Percentiles rank a stretch among this genome's conserved stretches.
Evolutionary conservation across 192 early-diverging fungal species (phyloP).

Genomic region (Thamnidium elegans): DNA sequence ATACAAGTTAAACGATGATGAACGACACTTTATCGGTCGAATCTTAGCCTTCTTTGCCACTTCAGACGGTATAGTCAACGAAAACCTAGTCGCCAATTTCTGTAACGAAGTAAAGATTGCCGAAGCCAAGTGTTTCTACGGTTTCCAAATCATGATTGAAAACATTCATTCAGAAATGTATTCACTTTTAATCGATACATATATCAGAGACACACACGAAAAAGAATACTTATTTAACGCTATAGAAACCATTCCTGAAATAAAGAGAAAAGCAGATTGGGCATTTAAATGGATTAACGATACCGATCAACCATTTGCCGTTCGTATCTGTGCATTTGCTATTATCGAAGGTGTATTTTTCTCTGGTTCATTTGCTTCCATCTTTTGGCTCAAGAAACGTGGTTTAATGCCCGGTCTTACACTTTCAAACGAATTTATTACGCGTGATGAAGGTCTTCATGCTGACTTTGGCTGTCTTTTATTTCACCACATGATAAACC

Average conservation of each 20-base stretch:
- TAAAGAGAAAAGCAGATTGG: constrained; percentile 94
- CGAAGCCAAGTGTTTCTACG: constrained; percentile 91
- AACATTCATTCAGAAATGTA: constrained; percentile 95
- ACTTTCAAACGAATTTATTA: constrained; percentile 96
- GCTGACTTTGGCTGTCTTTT: constrained; percentile 94
- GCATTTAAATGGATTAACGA: constrained; percentile 83
- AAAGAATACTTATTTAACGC: constrained; percentile 85
- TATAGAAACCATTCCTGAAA: constrained; percentile 90
- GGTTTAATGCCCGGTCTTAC: constrained; percentile 96
- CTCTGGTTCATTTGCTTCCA: constrained; percentile 92
- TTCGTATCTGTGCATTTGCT: constrained; percentile 90
- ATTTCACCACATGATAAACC: constrained; percentile 74
- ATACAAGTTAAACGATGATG: constrained; percentile 73
- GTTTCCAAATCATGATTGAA: constrained; percentile 97
- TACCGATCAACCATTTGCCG: constrained; percentile 77
- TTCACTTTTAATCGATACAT: constrained; percentile 93
- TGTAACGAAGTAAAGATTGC: constrained; percentile 87
- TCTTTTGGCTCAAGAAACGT: constrained; percentile 99
- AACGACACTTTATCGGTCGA: constrained; percentile 84
- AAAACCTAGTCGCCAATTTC: constrained; percentile 87
- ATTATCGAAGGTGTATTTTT: constrained; percentile 98
- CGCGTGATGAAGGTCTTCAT: constrained; percentile 95
- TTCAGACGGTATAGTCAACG: constrained; percentile 92
- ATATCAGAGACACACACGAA: constrained; percentile 81
- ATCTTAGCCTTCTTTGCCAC: constrained; percentile 93